Conservation (phyloP, 805 yeast genomes). For the Sungouiella blattae region DNA sequence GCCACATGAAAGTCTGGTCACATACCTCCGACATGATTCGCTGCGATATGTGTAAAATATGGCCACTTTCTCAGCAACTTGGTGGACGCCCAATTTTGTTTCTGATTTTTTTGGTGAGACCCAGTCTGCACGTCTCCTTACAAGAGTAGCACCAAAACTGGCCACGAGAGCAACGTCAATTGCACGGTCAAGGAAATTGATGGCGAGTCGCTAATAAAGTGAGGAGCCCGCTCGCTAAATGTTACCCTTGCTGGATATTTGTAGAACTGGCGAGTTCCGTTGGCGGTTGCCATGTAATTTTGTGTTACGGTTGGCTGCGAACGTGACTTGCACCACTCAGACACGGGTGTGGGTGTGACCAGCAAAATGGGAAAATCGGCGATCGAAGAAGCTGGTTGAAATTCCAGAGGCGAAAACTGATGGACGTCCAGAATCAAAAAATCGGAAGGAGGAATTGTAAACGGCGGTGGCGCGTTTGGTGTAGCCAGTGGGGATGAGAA, state of each 20-base stretch:
- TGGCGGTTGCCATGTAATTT: background rate
- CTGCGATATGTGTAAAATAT: background rate
- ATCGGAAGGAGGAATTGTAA: no score
- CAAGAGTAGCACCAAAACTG: background rate
- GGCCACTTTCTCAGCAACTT: no score
- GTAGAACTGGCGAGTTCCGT: background rate
- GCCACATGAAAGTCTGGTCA: no score
- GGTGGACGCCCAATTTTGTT: constrained; percentile 1
- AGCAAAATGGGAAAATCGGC: no score
- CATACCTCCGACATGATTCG: constrained; percentile 21
- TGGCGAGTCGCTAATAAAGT: background rate
- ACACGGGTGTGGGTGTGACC: no score
- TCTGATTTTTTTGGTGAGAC: background rate
- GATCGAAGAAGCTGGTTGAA: no score
- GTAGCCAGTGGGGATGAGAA: no score
- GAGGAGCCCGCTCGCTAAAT: background rate
- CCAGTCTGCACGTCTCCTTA: constrained; percentile 1
- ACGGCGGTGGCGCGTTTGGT: no score
- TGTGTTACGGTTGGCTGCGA: no score
- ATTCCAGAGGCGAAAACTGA: no score
- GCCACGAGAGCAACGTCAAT: background rate
- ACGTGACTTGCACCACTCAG: no score
- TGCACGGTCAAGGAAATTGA: background rate
- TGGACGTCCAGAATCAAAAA: no score
- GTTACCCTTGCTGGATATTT: background rate